These are phyloP conservation scores for Hypoxylon fuscum DNA, from an alignment of 495 filamentous ascomycete genomes.

Conservation along the genomic window DNA sequence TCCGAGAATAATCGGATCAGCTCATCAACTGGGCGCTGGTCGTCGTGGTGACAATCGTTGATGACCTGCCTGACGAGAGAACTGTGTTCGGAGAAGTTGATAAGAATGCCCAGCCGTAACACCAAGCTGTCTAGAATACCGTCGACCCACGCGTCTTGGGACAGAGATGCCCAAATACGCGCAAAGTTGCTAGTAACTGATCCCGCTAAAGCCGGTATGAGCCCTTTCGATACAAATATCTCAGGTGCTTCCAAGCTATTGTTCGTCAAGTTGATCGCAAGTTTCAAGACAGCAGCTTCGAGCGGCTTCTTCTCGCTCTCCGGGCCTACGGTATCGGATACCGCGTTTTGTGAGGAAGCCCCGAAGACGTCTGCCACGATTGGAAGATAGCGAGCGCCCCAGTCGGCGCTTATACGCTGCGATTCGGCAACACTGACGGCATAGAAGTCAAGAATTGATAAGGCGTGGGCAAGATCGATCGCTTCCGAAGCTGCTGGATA, in stretches of 20 bases:
- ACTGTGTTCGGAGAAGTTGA: constrained; percentile 83
- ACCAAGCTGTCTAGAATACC: constrained; percentile 74
- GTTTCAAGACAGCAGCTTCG: constrained; percentile 64
- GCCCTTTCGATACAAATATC: constrained; percentile 65
- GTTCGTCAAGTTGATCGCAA: constrained; percentile 89
- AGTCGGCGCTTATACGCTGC: constrained; percentile 40
- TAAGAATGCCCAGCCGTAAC: constrained; percentile 82
- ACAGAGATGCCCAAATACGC: constrained; percentile 54
- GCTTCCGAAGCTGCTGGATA: constrained; percentile 43
- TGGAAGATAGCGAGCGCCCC: constrained; percentile 52
- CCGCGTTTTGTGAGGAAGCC: constrained; percentile 31
- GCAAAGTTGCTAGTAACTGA: constrained; percentile 51
- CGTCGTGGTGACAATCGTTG: constrained; percentile 39
- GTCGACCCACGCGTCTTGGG: constrained; percentile 48
- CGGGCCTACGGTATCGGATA: constrained; percentile 34
- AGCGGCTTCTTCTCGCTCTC: constrained; percentile 45
- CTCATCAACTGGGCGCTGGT: constrained; percentile 51
- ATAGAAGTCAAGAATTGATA: constrained; percentile 54
- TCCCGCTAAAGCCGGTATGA: constrained; percentile 65
- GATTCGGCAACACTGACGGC: constrained; percentile 54
- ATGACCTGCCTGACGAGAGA: constrained; percentile 46
- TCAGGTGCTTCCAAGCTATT: constrained; percentile 74
- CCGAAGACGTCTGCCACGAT: constrained; percentile 50
- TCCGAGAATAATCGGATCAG: constrained; percentile 63
- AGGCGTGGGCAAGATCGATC: constrained; percentile 49